Evolutionary conservation across 1,284 basidiomycete species (phyloP), one percentile per base, ranked within the genome.

Genomic region (Leccinum pachyderme): DNA sequence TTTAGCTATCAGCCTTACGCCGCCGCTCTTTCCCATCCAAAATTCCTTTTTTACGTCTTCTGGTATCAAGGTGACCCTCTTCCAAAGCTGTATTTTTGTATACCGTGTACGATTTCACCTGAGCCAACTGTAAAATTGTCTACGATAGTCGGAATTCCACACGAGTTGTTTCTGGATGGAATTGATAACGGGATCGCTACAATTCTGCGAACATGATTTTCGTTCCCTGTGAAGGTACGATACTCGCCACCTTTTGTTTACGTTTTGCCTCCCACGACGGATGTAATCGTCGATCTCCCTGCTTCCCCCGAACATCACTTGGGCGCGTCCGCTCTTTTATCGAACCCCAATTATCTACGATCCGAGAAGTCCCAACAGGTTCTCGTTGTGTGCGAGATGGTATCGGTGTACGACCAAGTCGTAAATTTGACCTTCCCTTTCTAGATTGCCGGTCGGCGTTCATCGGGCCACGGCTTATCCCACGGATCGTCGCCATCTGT

Each of bases 201-300:
- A 52, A 51, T 22, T 50, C 39, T 27, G 54, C 73, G 60, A 89
- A 89, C 55, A 78, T 81, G 57, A 87, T 87, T 72, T 87, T 87
- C 61, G 77, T 86, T 33, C 86, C 86, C 68, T 82, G 81, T 53
- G 83, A 75, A 43, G 82, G 78, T 28, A 84, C 65, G 49, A 89
- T 84, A 7, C 73, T 73, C 15, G 73, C 75, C 51, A 73, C 76
- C 69, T 89, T 90, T 57, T 89, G 72, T 67, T 83, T 83, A 71
- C 79, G 81, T 73, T 95, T 96, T 4, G 94, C 94, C 72, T 91
- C 91, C 94, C 95, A 97, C 18, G 91, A 94, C 2, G 94, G 95
- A 74, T 97, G 95, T 54, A 95, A 62, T 29, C 81, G 76, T 59
- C 73, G 77, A 53, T 78, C 73, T 15, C 70, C 65, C 45, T 18